Percentiles rank a stretch among this genome's conserved stretches.
These are phyloP conservation scores for Phoma sp. DNA, from an alignment of 2,329 filamentous ascomycete species.

Conservation along the genomic window DNA sequence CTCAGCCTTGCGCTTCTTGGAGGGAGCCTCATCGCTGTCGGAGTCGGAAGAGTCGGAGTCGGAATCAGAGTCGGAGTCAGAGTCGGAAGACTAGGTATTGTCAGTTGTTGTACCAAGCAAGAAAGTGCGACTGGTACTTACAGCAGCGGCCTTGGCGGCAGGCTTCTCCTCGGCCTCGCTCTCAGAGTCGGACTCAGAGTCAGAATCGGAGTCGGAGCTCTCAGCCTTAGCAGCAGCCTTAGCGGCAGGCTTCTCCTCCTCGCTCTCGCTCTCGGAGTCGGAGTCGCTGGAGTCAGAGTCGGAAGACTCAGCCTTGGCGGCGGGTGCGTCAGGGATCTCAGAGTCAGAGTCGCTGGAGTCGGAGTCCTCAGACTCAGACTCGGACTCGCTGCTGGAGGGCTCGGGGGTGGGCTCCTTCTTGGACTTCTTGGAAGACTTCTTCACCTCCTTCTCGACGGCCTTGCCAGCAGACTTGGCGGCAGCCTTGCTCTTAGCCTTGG, in stretches of 20 bases:
- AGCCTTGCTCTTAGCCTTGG: constrained; percentile 72
- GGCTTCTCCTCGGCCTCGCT: constrained; percentile 24
- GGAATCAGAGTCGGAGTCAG: constrained; percentile 46
- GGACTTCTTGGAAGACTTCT: constrained; percentile 59
- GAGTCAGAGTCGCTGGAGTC: constrained; percentile 43
- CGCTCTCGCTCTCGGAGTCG: constrained; percentile 31
- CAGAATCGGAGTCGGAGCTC: constrained; percentile 44
- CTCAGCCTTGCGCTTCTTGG: constrained; percentile 71
- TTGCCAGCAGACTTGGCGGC: constrained; percentile 60
- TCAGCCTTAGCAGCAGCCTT: constrained; percentile 31
- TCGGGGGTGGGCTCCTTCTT: constrained; percentile 57
- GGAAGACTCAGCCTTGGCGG: constrained; percentile 46
- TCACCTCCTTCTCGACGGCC: constrained; percentile 54
- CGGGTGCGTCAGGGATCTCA: constrained; percentile 42
- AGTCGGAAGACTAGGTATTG: constrained; percentile 39
- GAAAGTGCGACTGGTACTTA: constrained; percentile 12
- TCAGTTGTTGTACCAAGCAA: neutral
- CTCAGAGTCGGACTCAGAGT: constrained; percentile 33
- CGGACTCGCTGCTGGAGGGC: constrained; percentile 37
- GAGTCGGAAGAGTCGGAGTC: constrained; percentile 47
- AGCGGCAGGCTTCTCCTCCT: constrained; percentile 30
- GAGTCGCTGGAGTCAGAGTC: constrained; percentile 41
- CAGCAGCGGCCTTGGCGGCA: constrained; percentile 30
- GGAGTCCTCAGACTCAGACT: constrained; percentile 35
- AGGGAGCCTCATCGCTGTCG: constrained; percentile 54